Evolutionary conservation across 148 eudicot genomes (phyloP), one percentile per base, ranked within the genome.

Genomic region (Chenopodium formosanum): DNA sequence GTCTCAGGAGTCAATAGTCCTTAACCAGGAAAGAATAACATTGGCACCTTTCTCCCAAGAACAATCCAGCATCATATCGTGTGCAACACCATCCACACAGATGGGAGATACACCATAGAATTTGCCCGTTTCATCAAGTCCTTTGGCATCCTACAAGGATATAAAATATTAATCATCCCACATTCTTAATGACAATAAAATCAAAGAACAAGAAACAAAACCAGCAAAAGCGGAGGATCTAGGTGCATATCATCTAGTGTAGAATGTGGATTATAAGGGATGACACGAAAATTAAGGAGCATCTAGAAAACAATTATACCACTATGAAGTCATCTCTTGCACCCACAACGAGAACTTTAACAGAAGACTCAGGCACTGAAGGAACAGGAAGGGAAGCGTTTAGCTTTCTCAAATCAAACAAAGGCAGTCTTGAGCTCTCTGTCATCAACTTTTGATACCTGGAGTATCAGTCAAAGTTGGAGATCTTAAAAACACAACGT

Each of bases 361-460:
- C 71, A 50, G 94, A 91, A 66, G 91, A 80, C 53, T 88, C 78
- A 40, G 91, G 91, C 65, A 89, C 74, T 19, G 83, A 81, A 72
- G 98, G 94, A 83, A 93, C 96, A 25, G 98, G 98, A 79, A 95
- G 97, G 69, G 98, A 95, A 34, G 96, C 93, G 67, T 95, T 95
- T 63, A 95, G 97, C 93, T 93, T 92, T 74, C 94, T 90, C 56
- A 95, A 86, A 87, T 95, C 96, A 87, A 95, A 95, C 87, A 95
- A 83, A 66, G 97, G 96, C 94, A 90, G 83, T 84, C 97, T 93
- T 66, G 98, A 93, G 82, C 98, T 95, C 89, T 91, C 96, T 79
- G 82, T 92, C 97, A 95, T 92, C 82, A 95, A 83, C 83, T 91
- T 83, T 86, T 95, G 98, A 80, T 93, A 93, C 56, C 98, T 95